Evolutionary conservation across 768 basidiomycete species (phyloP), one percentile per base, ranked within the genome.

Genomic region (Mycena filopes): DNA sequence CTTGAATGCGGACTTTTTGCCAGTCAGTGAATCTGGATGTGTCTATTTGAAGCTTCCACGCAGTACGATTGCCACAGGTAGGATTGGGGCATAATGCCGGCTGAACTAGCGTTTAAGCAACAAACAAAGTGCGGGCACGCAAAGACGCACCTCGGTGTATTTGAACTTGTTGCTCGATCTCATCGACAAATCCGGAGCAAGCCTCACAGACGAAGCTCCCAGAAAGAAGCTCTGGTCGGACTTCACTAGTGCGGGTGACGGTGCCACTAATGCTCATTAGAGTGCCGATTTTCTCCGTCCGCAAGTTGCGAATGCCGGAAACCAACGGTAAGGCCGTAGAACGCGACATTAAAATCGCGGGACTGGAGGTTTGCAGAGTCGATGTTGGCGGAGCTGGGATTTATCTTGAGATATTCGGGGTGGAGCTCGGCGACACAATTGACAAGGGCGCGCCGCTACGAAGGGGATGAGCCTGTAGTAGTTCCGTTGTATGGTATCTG

Each of bases 91-190:
- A 99, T 45, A 98, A 81, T 55, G 88, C 88, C 13, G 98, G 98
- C 95, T 99, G 65, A 12, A 65, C 48, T 26, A 65, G 51, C 15
- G 66, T 9, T 56, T 43, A 65, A 40, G n/a, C 38, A 43, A 40
- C 10, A 38, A 21, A 40, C 8, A 38, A 21, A 21, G 59, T 47
- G 45, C 16, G 42, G 51, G 55, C 33, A 36, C 55, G 28, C 50
- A 49, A 15, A 43, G 25, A 69, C 78, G 33, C 69, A 96, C 96
- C 83, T 99, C 98, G 21, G 98, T 99, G 76, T 98, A 99, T 76
- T 98, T 99, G 86, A 99, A 99, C n/a, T 75, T 99, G 98, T 75
- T 99, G 98, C 75, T 99, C 98, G 50, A 99, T 90, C 73, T 98
- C 97, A 58, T 91, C 87, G 26, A 98, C 91, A 13, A 91, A 81